Percentiles rank a stretch among this genome's conserved stretches.
Evolutionary conservation across 495 filamentous ascomycete species (phyloP).

Genomic region (Xylaria longipes): DNA sequence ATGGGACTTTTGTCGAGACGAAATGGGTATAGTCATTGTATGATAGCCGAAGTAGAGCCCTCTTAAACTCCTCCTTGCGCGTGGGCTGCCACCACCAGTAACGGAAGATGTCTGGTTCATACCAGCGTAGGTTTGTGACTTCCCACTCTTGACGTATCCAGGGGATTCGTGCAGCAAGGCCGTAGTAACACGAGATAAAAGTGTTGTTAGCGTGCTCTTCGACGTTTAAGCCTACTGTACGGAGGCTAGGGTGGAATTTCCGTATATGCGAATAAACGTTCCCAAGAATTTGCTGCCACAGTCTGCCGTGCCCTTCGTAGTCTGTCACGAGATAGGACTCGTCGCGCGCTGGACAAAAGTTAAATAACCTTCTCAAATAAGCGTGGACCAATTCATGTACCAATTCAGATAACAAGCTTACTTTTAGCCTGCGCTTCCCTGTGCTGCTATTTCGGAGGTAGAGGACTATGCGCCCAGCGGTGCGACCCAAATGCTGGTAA

Average conservation of each 20-base stretch:
- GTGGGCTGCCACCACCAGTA: not conserved
- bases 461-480: not conserved
- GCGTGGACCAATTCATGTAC: not conserved
- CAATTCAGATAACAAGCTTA: not conserved
- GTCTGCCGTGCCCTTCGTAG: not conserved
- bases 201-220: too few relatives aligned
- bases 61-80: not conserved
- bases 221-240: not conserved
- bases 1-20: not conserved
- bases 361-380: not conserved
- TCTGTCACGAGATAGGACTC: not conserved
- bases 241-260: not conserved
- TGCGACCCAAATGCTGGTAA: not conserved
- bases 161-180: too few relatives aligned
- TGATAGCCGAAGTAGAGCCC: not conserved
- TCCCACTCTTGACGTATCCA: not conserved
- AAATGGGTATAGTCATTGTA: not conserved
- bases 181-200: not conserved
- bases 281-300: not conserved
- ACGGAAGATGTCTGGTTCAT: not conserved
- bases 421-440: not conserved
- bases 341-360: not conserved
- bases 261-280: not conserved
- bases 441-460: not conserved
- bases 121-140: not conserved